Evolutionary conservation across 176 grass and related monocot species (phyloP), one percentile per base, ranked within the genome.

Genomic region (Ampelocalamus luodianensis): DNA sequence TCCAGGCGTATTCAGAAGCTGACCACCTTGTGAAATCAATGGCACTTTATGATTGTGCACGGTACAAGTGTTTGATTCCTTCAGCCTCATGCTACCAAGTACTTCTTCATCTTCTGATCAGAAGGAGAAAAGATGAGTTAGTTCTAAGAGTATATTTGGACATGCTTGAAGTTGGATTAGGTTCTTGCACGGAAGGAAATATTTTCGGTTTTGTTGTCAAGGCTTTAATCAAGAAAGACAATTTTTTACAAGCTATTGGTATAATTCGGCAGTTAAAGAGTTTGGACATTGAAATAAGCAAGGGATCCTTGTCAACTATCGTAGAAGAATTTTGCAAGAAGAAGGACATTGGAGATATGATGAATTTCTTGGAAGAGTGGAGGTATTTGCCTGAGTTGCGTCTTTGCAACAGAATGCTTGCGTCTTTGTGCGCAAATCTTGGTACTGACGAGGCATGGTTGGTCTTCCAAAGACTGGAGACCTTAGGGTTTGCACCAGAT

Each of bases 291-390:
- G 39, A 83, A 83, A 74, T 82, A 72, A 90, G 89, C 65, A 76
- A 73, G 48, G 68, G 38, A 61, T 74, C 93, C 37, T 67, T 95
- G 44, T 89, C 89, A 75, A 60, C 74, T 78, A 76, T 98, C 53
- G 80, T 86, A 85, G 83, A 87, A 89, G 87, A 90, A 77, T 93
- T 95, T 68, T 93, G 84, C 76, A 88, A 68, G 76, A 95, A 89
- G 72, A 95, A 92, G 68, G 89, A 93, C 79, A 92, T 89, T 73
- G 76, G 85, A n/a, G 93, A 98, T 87, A 90, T 98, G 91, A 77
- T 93, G 60, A 93, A 92, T 58, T 98, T 95, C 81, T 71, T 98
- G 79, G 89, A 93, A 85, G 91, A 92, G 29, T 93, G 91, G 91
- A 85, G 61, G 43, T 83, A 88, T 87, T 75, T 92, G 72, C 96